Evolutionary conservation across 495 filamentous ascomycete genomes (phyloP).

Genomic region (Penicillium fimorum): DNA sequence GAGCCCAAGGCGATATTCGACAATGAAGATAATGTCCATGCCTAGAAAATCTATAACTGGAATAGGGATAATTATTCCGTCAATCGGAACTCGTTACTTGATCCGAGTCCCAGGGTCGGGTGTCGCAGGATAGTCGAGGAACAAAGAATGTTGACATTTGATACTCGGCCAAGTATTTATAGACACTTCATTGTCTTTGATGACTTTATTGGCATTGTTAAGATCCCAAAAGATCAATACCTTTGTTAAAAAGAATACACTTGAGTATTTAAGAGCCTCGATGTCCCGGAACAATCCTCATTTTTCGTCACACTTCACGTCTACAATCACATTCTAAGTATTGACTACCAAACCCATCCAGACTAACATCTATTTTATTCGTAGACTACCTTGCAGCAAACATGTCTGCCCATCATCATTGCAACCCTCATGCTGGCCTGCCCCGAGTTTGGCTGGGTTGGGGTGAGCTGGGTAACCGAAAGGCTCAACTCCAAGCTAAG

Average conservation of each 20-base stretch:
- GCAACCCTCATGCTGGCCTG: not conserved
- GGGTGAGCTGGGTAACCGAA: constrained; percentile 6
- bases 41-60: not conserved
- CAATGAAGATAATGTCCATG: not conserved
- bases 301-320: not conserved
- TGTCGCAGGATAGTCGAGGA: not conserved
- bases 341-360: not conserved
- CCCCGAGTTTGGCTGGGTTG: constrained; percentile 5
- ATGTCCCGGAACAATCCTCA: constrained; percentile 1
- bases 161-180: not conserved
- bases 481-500: not conserved
- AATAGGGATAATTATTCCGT: not conserved
- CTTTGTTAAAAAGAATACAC: not conserved
- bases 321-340: not conserved
- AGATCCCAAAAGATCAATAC: not conserved
- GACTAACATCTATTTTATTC: not conserved
- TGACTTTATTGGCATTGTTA: not conserved
- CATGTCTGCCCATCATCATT: not conserved
- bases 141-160: not conserved
- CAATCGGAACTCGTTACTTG: not conserved
- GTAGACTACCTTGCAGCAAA: not conserved
- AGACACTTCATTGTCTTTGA: not conserved
- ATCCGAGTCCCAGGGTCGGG: not conserved
- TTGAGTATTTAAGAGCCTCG: not conserved
- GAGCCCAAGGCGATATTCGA: not conserved